Percentiles rank a stretch among this genome's conserved stretches.
These are phyloP conservation scores for Dittrichia graveolens DNA, from an alignment of 129 eudicot species.

Conservation along the genomic window DNA sequence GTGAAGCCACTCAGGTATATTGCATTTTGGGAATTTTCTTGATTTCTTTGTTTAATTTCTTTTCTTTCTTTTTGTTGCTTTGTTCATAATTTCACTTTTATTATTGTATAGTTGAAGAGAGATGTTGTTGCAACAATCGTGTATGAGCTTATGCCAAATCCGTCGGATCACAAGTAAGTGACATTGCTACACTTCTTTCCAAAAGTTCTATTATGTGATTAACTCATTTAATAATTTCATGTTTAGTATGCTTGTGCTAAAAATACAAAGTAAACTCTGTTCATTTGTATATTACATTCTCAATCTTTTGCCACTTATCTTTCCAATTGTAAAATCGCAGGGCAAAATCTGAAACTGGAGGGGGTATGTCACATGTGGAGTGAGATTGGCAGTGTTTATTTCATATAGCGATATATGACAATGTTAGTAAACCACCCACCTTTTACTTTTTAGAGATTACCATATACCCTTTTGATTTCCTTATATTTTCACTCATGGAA, in stretches of 20 bases:
- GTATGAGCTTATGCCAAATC: conserved; percentile 95
- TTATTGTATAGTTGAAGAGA: conserved; percentile 72
- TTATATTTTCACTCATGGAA: conserved; percentile 4
- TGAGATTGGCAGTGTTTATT: conserved; percentile 38
- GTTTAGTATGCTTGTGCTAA: background rate
- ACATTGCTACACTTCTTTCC: background rate
- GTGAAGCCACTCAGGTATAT: conserved; percentile 98
- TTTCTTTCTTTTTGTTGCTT: background rate
- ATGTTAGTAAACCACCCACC: conserved; percentile 25
- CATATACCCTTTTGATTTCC: conserved; percentile 6
- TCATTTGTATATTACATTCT: conserved; percentile 14
- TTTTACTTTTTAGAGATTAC: conserved; percentile 17
- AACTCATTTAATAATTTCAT: background rate
- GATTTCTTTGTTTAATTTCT: background rate
- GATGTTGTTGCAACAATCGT: conserved; percentile 93
- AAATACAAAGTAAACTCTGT: no score
- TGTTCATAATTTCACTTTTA: conserved; percentile 1
- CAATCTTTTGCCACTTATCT: background rate
- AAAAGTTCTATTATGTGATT: conserved; percentile 7
- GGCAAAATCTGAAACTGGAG: conserved; percentile 76
- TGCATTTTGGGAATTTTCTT: background rate
- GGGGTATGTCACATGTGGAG: conserved; percentile 83
- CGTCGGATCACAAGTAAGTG: conserved; percentile 98
- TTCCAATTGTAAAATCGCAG: conserved; percentile 42
- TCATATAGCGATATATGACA: conserved; percentile 10